These are phyloP conservation scores for Candida jianshihensis DNA, from an alignment of 805 yeast species.

Conservation along the genomic window DNA sequence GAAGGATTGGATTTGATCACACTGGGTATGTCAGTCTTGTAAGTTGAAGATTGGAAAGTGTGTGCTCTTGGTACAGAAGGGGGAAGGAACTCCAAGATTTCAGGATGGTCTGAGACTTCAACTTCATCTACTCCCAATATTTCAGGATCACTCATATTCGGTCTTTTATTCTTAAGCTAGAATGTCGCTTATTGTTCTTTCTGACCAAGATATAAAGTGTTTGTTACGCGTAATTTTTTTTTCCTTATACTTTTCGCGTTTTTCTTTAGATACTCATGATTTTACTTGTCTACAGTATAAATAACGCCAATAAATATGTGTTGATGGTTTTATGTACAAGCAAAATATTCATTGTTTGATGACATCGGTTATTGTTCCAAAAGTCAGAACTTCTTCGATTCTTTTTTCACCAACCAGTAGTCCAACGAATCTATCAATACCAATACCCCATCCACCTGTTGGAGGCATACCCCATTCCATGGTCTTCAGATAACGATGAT, in stretches of 20 bases:
- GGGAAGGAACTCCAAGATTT: conserved; percentile 20
- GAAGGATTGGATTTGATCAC: conserved; percentile 25
- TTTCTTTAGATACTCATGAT: no score
- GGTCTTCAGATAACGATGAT: conserved; percentile 58
- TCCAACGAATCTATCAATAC: conserved; percentile 86
- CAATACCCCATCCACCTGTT: conserved; percentile 97
- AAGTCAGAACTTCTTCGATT: conserved; percentile 69
- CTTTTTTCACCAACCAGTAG: conserved; percentile 54
- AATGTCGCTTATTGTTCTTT: not conserved
- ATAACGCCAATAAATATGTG: no score
- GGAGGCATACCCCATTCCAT: conserved; percentile 97
- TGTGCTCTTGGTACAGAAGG: conserved; percentile 28
- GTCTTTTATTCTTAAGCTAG: not conserved
- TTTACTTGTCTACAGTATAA: no score
- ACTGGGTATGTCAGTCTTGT: conserved; percentile 43
- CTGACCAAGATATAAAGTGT: no score
- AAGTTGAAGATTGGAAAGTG: conserved; percentile 39
- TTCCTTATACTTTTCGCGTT: no score
- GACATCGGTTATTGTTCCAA: conserved; percentile 71
- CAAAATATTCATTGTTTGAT: conserved; percentile 38
- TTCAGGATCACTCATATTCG: not conserved
- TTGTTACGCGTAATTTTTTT: no score
- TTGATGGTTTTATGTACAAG: not conserved
- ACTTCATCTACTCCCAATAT: not conserved
- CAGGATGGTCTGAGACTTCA: not conserved